These are phyloP conservation scores for Mollisiaceae sp. DNA, from an alignment of 2,329 filamentous ascomycete species.

Conservation along the genomic window DNA sequence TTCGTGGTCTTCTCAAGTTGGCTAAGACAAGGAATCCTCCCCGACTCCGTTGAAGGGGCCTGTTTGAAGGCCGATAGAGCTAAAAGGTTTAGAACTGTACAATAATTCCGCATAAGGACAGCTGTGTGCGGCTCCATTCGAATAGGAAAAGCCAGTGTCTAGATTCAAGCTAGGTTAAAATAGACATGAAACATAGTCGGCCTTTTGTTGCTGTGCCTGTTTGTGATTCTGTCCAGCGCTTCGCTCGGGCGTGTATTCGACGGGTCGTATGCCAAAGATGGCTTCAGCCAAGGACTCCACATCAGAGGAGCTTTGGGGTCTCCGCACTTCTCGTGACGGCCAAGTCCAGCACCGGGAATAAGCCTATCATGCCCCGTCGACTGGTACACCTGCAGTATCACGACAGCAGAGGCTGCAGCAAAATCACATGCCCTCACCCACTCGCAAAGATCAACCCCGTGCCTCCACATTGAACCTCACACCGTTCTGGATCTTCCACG, in stretches of 20 bases:
- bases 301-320: background rate
- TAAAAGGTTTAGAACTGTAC: too few species aligned
- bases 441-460: background rate
- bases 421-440: background rate
- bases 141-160: background rate
- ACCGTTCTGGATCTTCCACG: background rate
- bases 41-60: too few species aligned
- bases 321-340: background rate
- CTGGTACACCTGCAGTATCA: too few species aligned
- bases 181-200: background rate
- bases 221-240: background rate
- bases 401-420: background rate
- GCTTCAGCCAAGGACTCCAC: background rate
- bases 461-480: background rate
- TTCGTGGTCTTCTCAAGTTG: background rate
- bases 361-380: background rate
- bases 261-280: background rate
- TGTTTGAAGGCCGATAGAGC: too few species aligned
- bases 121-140: background rate
- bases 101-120: too few species aligned
- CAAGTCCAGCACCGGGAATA: background rate
- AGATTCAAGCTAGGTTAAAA: background rate
- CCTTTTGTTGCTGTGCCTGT: background rate
- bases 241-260: background rate
- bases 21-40: too few species aligned